Base-by-base conservation (phyloP, 805 yeast species). In the Lipomyces japonicus region DNA sequence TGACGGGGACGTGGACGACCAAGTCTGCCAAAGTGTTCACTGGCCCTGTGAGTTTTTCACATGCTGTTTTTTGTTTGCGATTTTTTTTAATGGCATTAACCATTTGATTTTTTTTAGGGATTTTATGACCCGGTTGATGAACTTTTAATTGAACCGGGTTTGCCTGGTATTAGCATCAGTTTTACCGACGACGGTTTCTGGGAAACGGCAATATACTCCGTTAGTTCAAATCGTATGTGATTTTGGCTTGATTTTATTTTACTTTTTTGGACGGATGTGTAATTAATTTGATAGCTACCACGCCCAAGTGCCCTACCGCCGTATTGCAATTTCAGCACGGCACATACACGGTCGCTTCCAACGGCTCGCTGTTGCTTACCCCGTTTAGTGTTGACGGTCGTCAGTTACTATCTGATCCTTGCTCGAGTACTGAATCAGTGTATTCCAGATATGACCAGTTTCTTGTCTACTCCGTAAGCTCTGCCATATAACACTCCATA, bases 121-220 rank as follows among this genome's bases (percentile, higher is more conserved):
- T 93, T 93, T 65, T 93, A 80, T 66, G 97, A 93, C 67, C 99
- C 99, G 2, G 85, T 89, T 25, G 96, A 91, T 65, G 98, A 93
- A 68, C 77, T 91, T 16, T 72, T 93, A 50, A 86, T 89, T 54
- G 99, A 93, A 67, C 99, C 99, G 1, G 91, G 90, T 6, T 75
- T 93, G 37, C 96, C 99, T 1, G 99, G 99, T 34, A 79, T 91
- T 48, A 83, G 95, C 3, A 87, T 83, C 69, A 87, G 96, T 1
- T 93, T 93, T 73, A 90, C 97, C 1, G 82, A 77, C 22, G 97
- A 93, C 69, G 97, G 97, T 3, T 79, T 73, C 67, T 93, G 76
- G 66, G 98, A 93, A 70, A 86, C 86, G 67, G 98, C 98, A 4
- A 66, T 81, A 37, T 93, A 93, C 67, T 82, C 87, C 62, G 81